A percentile compares a stretch with the other conserved stretches of the same genome.
phyloP scores from a whole-genome alignment of 2,329 filamentous ascomycete species.

The Mariannaea elegans region DNA sequence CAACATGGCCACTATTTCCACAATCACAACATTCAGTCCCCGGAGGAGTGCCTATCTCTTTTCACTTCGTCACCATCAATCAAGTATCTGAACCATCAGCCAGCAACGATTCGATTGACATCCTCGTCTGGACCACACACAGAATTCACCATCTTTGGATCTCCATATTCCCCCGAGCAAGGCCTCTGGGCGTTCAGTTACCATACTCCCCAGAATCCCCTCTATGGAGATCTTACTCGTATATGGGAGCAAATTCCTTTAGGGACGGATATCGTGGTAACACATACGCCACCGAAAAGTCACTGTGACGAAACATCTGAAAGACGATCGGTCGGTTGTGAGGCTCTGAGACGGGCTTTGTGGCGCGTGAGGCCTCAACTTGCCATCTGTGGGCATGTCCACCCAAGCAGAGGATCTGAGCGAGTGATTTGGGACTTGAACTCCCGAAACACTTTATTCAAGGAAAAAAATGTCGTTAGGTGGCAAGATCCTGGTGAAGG shows the following conservation, averaged over 20 bases:
- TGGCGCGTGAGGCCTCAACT: slow-evolving; percentile 70
- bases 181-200: slow-evolving; percentile 76
- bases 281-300: slow-evolving; percentile 72
- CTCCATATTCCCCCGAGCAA: slow-evolving; percentile 68
- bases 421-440: slow-evolving; percentile 67
- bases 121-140: slow-evolving; percentile 65
- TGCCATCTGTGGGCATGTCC: slow-evolving; percentile 77
- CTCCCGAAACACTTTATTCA: slow-evolving; percentile 50
- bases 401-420: slow-evolving; percentile 72
- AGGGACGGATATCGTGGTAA: slow-evolving; percentile 72
- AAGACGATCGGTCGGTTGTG: slow-evolving; percentile 63
- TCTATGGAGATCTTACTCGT: slow-evolving; percentile 36
- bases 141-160: slow-evolving; percentile 74
- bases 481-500: slow-evolving; percentile 69
- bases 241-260: slow-evolving; percentile 71
- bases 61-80: slow-evolving; percentile 64
- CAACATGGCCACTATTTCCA: slow-evolving; percentile 64
- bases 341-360: slow-evolving; percentile 64
- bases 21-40: slow-evolving; percentile 63
- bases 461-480: slow-evolving; percentile 51
- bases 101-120: slow-evolving; percentile 62
- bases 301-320: slow-evolving; percentile 63
- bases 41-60: slow-evolving; percentile 62
- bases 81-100: slow-evolving; percentile 71
- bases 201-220: slow-evolving; percentile 38